Conservation (phyloP, 2,329 filamentous ascomycete genomes). For the Colletotrichum sp. region DNA sequence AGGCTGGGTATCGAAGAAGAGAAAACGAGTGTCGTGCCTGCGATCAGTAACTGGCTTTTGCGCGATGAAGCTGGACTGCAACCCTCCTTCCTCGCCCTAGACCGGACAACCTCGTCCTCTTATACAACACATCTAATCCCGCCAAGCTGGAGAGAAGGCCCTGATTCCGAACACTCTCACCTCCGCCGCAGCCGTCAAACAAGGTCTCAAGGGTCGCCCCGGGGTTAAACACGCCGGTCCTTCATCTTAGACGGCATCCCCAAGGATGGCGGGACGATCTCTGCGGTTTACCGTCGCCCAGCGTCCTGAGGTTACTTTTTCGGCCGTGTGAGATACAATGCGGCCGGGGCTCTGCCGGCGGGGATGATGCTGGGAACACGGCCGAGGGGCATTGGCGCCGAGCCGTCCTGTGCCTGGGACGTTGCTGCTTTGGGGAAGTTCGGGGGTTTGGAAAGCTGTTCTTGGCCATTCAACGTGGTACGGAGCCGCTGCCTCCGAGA, state of each 20-base stretch:
- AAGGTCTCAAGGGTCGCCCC: not conserved
- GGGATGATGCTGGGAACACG: conserved; percentile 14
- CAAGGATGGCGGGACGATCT: conserved; percentile 6
- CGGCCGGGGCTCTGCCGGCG: not conserved
- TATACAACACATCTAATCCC: not conserved
- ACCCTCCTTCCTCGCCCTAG: accelerated
- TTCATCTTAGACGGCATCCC: not conserved
- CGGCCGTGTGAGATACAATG: conserved; percentile 4
- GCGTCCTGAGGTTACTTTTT: conserved; percentile 5
- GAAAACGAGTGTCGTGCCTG: not conserved
- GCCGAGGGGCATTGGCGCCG: conserved; percentile 9
- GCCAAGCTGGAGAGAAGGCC: conserved; percentile 7
- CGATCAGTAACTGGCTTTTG: not conserved
- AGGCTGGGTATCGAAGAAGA: not conserved
- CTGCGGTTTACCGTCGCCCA: not conserved
- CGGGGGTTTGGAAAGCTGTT: not conserved
- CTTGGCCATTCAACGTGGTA: not conserved
- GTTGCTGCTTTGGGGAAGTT: not conserved
- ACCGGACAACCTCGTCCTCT: not conserved
- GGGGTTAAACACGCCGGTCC: not conserved
- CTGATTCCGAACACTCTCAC: not conserved
- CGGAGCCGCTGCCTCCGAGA: not conserved
- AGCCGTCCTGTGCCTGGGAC: conserved; percentile 4
- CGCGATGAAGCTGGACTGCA: not conserved
- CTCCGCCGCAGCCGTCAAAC: not conserved